phyloP scores from a whole-genome alignment of 192 early-diverging fungal genomes.

The Rhizophagus clarus region DNA sequence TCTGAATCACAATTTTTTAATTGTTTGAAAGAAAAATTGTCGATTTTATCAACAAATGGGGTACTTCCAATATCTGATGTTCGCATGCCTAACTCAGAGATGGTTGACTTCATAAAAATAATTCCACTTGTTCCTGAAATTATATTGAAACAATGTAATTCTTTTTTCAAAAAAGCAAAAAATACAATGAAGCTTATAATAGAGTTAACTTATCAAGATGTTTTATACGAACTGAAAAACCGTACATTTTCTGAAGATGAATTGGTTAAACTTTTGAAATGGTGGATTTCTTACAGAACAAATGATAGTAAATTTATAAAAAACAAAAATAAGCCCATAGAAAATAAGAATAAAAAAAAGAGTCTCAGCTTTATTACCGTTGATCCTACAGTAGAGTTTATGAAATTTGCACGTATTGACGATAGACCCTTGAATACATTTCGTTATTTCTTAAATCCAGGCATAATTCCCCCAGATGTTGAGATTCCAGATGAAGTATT shows the following conservation, averaged over 20 bases:
- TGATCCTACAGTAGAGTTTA: neutral
- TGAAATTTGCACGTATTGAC: neutral
- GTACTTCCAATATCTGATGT: constrained; percentile 52
- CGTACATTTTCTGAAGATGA: constrained; percentile 58
- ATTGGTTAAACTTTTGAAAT: constrained; percentile 68
- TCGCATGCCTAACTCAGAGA: constrained; percentile 63
- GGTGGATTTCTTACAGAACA: constrained; percentile 69
- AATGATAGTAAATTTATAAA: neutral
- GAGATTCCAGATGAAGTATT: constrained; percentile 8
- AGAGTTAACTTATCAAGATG: constrained; percentile 60
- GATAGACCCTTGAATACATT: constrained; percentile 53
- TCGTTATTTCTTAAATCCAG: constrained; percentile 59
- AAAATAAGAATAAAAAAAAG: too few species aligned
- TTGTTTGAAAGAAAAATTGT: constrained; percentile 48
- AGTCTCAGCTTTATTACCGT: too few species aligned
- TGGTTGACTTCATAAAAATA: constrained; percentile 63
- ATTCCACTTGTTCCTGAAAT: constrained; percentile 60
- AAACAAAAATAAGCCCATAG: too few species aligned
- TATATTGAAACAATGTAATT: constrained; percentile 54
- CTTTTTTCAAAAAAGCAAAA: constrained; percentile 57
- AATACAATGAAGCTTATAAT: constrained; percentile 33
- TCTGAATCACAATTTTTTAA: constrained; percentile 61
- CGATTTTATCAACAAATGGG: constrained; percentile 70
- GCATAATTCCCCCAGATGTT: neutral
- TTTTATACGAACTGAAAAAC: constrained; percentile 64